These are phyloP conservation scores for Geoglossum cookeanum DNA, from an alignment of 2,329 filamentous ascomycete species.

Conservation along the genomic window DNA sequence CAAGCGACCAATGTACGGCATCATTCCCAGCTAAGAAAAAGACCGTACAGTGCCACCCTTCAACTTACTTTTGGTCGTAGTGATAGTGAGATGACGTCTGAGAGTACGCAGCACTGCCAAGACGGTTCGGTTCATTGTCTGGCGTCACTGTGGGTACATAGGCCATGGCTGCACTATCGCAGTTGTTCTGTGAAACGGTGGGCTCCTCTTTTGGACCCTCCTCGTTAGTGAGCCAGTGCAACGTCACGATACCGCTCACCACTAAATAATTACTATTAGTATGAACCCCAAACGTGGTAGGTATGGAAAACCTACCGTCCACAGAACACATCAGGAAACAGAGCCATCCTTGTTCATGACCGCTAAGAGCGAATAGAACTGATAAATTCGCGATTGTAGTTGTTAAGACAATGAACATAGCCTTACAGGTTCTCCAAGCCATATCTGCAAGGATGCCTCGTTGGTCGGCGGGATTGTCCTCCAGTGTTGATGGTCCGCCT, in stretches of 20 bases:
- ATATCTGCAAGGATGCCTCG: background rate
- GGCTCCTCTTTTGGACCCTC: background rate
- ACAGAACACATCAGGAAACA: conserved; percentile 22
- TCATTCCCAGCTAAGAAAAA: background rate
- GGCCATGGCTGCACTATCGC: background rate
- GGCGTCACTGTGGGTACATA: background rate
- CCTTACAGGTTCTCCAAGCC: conserved; percentile 1
- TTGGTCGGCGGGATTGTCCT: background rate
- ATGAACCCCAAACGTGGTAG: background rate
- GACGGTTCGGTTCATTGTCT: background rate
- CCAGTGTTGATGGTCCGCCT: background rate
- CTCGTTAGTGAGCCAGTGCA: conserved; percentile 1
- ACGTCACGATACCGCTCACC: background rate
- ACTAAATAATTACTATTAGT: background rate
- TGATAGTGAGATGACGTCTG: background rate
- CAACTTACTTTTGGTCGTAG: background rate
- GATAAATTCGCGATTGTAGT: conserved; percentile 22
- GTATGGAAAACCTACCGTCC: conserved; percentile 17
- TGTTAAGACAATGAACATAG: conserved; percentile 18
- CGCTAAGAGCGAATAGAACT: conserved; percentile 15
- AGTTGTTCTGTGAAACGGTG: background rate
- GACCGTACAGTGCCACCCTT: no score
- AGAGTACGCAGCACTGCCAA: background rate
- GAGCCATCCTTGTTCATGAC: conserved; percentile 22
- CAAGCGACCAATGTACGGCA: background rate